A percentile compares a stretch with the other conserved stretches of the same genome.
Evolutionary conservation across 768 basidiomycete species (phyloP).

Genomic region (Sarcomyxa edulis): DNA sequence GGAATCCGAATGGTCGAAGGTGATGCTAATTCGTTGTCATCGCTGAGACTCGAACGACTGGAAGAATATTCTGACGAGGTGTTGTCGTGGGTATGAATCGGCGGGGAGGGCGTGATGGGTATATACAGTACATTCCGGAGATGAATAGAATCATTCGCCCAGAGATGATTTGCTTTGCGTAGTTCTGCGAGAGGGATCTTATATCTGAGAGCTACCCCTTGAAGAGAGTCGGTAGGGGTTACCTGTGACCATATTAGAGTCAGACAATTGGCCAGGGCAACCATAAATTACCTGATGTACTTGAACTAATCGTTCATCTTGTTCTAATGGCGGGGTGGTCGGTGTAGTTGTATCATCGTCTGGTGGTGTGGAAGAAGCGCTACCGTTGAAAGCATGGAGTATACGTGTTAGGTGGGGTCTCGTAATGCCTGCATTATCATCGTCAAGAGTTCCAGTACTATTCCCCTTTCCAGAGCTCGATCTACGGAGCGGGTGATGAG

Average conservation of each 20-base stretch:
- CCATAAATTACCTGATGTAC: conserved; percentile 48
- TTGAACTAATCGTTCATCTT: conserved; percentile 47
- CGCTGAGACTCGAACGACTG: background rate
- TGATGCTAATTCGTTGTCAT: conserved; percentile 3
- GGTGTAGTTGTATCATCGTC: background rate
- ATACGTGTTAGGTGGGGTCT: conserved; percentile 35
- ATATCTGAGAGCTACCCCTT: conserved; percentile 86
- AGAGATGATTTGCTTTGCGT: conserved; percentile 85
- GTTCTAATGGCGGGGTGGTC: background rate
- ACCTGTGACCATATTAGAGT: conserved; percentile 40
- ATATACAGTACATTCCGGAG: conserved; percentile 79
- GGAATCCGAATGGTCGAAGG: conserved; percentile 37
- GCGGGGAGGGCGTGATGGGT: conserved; percentile 47
- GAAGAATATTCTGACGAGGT: background rate
- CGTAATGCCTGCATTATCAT: conserved; percentile 30
- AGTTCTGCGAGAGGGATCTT: conserved; percentile 80
- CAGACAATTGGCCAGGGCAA: background rate
- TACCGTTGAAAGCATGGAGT: conserved; percentile 13
- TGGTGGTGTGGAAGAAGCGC: conserved; percentile 1
- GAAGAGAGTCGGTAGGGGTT: conserved; percentile 68
- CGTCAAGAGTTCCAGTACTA: too few species aligned
- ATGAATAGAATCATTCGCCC: conserved; percentile 91
- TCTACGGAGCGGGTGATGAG: conserved; percentile 14
- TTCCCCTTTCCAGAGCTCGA: conserved; percentile 8
- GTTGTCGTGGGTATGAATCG: too few species aligned